Percentiles rank a stretch among this genome's conserved stretches.
phyloP scores from a whole-genome alignment of 257 asterid species.

The Gentiana straminea region DNA sequence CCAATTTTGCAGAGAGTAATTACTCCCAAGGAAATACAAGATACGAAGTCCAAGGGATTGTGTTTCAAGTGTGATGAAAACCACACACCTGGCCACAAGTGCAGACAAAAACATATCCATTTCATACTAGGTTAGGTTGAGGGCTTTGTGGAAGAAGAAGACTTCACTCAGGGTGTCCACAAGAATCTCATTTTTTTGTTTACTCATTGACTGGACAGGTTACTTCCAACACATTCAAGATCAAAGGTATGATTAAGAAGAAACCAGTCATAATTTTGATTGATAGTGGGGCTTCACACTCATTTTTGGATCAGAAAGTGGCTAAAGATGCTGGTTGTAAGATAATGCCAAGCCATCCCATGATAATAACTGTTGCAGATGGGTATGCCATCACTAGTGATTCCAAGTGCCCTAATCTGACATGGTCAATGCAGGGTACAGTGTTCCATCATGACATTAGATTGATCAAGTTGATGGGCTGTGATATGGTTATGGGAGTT shows the following conservation, averaged over 20 bases:
- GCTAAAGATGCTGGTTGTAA: not conserved
- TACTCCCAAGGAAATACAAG: no score
- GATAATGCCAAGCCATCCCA: no score
- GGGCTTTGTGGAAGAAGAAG: no score
- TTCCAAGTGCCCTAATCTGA: not conserved
- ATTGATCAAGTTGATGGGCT: not conserved
- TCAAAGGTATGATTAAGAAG: not conserved
- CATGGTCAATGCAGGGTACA: not conserved
- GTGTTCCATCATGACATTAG: not conserved
- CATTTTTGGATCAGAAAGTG: not conserved
- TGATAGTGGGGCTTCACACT: not conserved
- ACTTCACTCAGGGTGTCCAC: no score
- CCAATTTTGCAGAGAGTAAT: no score
- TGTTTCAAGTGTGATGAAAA: no score
- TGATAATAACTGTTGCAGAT: not conserved
- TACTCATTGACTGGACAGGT: not conserved
- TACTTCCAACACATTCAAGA: not conserved
- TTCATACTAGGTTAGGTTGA: no score
- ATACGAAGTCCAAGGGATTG: no score
- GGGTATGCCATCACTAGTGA: not conserved
- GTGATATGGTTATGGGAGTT: constrained; percentile 2
- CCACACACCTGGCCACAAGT: no score
- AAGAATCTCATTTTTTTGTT: no score
- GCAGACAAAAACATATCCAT: no score
- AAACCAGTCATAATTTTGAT: not conserved